phyloP scores from a whole-genome alignment of 371 early-diverging fungal genomes.

The Rhizopus arrhizus region DNA sequence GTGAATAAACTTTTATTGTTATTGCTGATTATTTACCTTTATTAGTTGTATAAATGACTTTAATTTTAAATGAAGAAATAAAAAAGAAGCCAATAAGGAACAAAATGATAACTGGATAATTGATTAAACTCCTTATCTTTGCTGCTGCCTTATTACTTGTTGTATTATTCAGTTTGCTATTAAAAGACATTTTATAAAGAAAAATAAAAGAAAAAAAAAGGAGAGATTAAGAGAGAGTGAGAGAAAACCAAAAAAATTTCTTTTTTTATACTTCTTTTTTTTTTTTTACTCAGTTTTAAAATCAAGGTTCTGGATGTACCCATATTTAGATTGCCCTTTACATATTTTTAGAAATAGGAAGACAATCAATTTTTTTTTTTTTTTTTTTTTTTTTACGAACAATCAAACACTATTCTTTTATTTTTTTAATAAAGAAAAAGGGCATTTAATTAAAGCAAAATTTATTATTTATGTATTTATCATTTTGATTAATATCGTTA shows the following conservation, averaged over 20 bases:
- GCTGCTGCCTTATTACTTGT: constrained; percentile 10
- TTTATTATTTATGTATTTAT: not conserved
- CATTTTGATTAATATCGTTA: not conserved
- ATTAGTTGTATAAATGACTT: constrained; percentile 21
- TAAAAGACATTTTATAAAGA: constrained; percentile 7
- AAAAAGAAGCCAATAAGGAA: constrained; percentile 28
- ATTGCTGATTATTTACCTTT: constrained; percentile 1
- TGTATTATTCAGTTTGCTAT: not conserved
- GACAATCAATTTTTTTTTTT: not conserved
- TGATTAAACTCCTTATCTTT: constrained; percentile 7
- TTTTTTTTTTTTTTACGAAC: not conserved
- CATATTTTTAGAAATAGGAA: constrained; percentile 21
- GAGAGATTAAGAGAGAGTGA: too few relatives aligned
- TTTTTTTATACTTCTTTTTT: constrained; percentile 4
- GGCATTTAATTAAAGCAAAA: too few relatives aligned
- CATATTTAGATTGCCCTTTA: constrained; percentile 20
- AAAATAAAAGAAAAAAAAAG: constrained; percentile 5
- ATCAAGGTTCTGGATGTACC: constrained; percentile 3
- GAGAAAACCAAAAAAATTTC: constrained; percentile 4
- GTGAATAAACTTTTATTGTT: not conserved
- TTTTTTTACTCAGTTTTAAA: constrained; percentile 14
- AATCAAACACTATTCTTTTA: not conserved
- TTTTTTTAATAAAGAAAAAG: too few relatives aligned
- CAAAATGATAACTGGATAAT: constrained; percentile 12
- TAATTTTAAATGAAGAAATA: constrained; percentile 25